phyloP scores from a whole-genome alignment of 257 asterid species.

The Ilex aquifolium region DNA sequence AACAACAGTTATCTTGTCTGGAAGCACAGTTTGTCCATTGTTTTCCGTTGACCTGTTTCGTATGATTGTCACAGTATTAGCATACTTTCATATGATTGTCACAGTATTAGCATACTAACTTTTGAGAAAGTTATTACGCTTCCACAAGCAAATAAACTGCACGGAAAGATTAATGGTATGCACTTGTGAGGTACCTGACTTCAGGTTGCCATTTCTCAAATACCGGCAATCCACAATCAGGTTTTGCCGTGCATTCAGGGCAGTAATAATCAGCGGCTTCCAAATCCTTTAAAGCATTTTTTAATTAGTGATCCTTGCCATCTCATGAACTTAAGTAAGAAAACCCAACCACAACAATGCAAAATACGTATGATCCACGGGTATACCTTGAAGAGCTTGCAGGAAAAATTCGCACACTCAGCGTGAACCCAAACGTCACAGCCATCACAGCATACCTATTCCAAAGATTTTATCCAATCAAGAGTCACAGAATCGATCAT shows the following conservation, averaged over 20 bases:
- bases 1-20: conserved; percentile 61
- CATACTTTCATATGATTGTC: background rate
- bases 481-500: conserved; percentile 1
- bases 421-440: conserved; percentile 98
- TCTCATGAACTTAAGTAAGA: conserved; percentile 4
- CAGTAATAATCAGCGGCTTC: conserved; percentile 56
- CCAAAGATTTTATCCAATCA: conserved; percentile 18
- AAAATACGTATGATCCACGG: conserved; percentile 5
- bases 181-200: conserved; percentile 36
- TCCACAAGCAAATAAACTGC: conserved; percentile 4
- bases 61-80: background rate
- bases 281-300: conserved; percentile 45
- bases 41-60: conserved; percentile 42
- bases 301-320: conserved; percentile 18
- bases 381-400: conserved; percentile 56
- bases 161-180: conserved; percentile 8
- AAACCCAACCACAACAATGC: background rate
- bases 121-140: conserved; percentile 2
- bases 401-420: conserved; percentile 71
- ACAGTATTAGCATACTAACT: background rate
- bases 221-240: conserved; percentile 28
- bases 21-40: conserved; percentile 33
- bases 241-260: conserved; percentile 70
- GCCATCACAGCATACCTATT: conserved; percentile 83
- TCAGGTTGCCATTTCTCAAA: conserved; percentile 27